Base-by-base conservation (phyloP, 2,329 filamentous ascomycete species). In the Periconia digitata region DNA sequence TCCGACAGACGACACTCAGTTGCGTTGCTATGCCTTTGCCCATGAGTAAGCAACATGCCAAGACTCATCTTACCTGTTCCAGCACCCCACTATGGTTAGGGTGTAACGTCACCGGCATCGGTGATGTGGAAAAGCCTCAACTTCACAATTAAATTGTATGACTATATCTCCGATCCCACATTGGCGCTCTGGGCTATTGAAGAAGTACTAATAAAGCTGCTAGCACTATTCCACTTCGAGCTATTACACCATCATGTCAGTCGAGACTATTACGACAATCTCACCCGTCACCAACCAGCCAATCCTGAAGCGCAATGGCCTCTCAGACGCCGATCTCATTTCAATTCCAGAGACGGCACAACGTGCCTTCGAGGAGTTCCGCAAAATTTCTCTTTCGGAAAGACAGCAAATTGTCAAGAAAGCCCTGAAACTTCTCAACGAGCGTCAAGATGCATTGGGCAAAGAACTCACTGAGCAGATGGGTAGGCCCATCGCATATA, bases 391-490 rank as follows among this genome's bases (percentile, higher is more conserved):
- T 2, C 80, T 97, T 40, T 75, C 80, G 43, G 83, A 92, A 55
- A 84, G 92, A 43, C 86, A 95, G 72, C 80, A 81, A 40, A 92
- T 96, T 56, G 85, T 96, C 62, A 85, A 83, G 62, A 89, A 87
- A 63, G 91, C 92, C 1, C 75, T 97, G 38, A 81, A 85, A 53
- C 73, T 89, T 4, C 78, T 97, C 22, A 73, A 76, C 15, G 81
- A 84, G 42, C 85, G 84, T 68, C 82, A 91, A 71, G 87, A 94
- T 84, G 87, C 85, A 53, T 79, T 97, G 27, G 91, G 87, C 6
- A 81, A 84, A 58, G 92, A 96, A 70, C 76, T 97, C 50, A 96
- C 92, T 0, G 86, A 90, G 69, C 92, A 97, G 76, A 97, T 97
- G 92, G 92, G 92, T 36, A 82, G 92, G 17, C 92, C 92, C 27